Conservation (phyloP, 352 stramenopile genomes). For the Blastocystis hominis region DNA sequence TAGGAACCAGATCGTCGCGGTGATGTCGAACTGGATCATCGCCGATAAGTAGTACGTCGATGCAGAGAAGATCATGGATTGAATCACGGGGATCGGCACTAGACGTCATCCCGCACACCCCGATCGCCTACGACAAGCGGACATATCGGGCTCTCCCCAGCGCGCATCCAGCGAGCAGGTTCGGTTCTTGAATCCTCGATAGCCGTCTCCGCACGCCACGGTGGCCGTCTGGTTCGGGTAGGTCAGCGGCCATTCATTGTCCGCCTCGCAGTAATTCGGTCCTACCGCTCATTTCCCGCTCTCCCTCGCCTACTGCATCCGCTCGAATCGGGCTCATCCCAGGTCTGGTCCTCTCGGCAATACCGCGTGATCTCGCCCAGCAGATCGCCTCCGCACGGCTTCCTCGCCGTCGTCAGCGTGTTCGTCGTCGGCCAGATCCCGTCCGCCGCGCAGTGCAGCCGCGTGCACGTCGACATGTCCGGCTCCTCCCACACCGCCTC, state of each 20-base stretch:
- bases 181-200: slow-evolving; percentile 10
- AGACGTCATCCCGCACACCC: background rate
- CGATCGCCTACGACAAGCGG: background rate
- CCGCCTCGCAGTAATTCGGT: slow-evolving; percentile 29
- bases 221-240: background rate
- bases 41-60: background rate
- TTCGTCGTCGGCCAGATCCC: slow-evolving; percentile 32
- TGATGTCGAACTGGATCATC: background rate
- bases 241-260: slow-evolving; percentile 11
- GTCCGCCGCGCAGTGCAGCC: slow-evolving; percentile 28
- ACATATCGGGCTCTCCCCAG: slow-evolving; percentile 12
- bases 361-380: slow-evolving; percentile 47
- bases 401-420: slow-evolving; percentile 23
- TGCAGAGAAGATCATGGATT: background rate
- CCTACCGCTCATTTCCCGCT: background rate
- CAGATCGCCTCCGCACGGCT: slow-evolving; percentile 9
- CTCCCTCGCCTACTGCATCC: background rate
- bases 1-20: background rate
- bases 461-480: slow-evolving; percentile 17
- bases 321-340: background rate
- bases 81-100: background rate
- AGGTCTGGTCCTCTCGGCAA: slow-evolving; percentile 15
- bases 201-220: background rate
- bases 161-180: background rate
- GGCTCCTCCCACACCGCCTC: slow-evolving; percentile 9